phyloP scores from a whole-genome alignment of 768 basidiomycete genomes.

The Tylopilus sp. region DNA sequence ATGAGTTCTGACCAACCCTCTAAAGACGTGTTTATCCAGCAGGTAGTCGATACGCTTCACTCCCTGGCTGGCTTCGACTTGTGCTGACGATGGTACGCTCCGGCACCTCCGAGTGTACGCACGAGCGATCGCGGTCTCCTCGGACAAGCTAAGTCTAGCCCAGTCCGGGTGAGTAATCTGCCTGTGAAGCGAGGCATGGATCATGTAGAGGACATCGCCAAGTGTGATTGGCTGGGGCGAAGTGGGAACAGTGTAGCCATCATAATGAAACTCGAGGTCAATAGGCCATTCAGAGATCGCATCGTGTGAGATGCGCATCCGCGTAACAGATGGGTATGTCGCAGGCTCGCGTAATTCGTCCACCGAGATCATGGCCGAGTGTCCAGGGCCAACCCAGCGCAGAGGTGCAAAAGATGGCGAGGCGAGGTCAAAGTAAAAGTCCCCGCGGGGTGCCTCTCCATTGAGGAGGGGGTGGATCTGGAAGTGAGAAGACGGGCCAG shows the following conservation, averaged over 20 bases:
- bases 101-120: constrained; percentile 36
- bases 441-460: constrained; percentile 42
- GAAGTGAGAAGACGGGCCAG: constrained; percentile 21
- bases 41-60: constrained; percentile 41
- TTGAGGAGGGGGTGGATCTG: constrained; percentile 39
- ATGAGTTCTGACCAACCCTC: constrained; percentile 31
- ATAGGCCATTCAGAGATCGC: constrained; percentile 60
- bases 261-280: constrained; percentile 41
- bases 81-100: constrained; percentile 28
- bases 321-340: constrained; percentile 51
- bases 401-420: constrained; percentile 44
- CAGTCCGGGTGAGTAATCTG: constrained; percentile 37
- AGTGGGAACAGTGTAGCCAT: constrained; percentile 23
- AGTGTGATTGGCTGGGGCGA: constrained; percentile 46
- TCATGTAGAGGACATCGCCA: constrained; percentile 52
- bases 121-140: constrained; percentile 32
- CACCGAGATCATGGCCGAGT: constrained; percentile 35
- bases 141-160: constrained; percentile 25
- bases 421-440: constrained; percentile 57
- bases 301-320: constrained; percentile 57
- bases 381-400: constrained; percentile 36
- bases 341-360: constrained; percentile 52
- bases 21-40: constrained; percentile 33
- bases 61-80: constrained; percentile 34
- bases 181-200: constrained; percentile 47